phyloP scores from a whole-genome alignment of 163 green algal genomes.

The Chloromonas sp. region DNA sequence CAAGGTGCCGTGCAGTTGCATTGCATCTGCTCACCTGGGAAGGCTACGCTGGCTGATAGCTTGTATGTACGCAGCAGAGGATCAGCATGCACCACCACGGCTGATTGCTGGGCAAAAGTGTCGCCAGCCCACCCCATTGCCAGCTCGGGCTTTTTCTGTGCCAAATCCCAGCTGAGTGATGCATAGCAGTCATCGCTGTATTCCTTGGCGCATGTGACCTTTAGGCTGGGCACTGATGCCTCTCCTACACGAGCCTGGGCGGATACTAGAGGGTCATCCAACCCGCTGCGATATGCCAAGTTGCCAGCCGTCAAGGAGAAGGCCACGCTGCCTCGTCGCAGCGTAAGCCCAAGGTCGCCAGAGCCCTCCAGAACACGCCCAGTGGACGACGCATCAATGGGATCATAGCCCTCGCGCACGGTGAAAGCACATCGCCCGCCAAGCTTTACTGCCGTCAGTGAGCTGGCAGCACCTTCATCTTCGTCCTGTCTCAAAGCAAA shows the following conservation, averaged over 20 bases:
- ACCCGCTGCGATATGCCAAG: conserved; percentile 25
- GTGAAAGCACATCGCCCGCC: conserved; percentile 32
- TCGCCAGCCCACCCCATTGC: conserved; percentile 36
- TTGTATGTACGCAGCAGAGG: conserved; percentile 34
- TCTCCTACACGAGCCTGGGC: conserved; percentile 14
- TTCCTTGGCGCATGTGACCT: conserved; percentile 36
- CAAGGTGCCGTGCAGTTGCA: not conserved
- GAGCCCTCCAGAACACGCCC: conserved; percentile 36
- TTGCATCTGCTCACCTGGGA: conserved; percentile 18
- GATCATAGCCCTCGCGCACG: conserved; percentile 36
- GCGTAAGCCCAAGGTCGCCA: conserved; percentile 27
- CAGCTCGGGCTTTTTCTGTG: conserved; percentile 36
- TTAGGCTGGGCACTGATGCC: conserved; percentile 29
- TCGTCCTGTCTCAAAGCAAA: conserved; percentile 19
- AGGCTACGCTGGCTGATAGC: conserved; percentile 30
- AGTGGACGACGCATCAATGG: conserved; percentile 25
- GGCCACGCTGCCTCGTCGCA: conserved; percentile 26
- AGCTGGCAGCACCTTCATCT: conserved; percentile 1
- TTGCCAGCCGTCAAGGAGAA: conserved; percentile 35
- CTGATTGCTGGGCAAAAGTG: conserved; percentile 18
- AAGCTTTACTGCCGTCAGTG: conserved; percentile 6
- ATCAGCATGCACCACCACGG: conserved; percentile 37
- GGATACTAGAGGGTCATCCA: conserved; percentile 30
- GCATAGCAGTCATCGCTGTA: conserved; percentile 26
- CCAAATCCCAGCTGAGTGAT: conserved; percentile 42